Conservation (phyloP, 208 protist genomes). For the Phytomonas francai region DNA sequence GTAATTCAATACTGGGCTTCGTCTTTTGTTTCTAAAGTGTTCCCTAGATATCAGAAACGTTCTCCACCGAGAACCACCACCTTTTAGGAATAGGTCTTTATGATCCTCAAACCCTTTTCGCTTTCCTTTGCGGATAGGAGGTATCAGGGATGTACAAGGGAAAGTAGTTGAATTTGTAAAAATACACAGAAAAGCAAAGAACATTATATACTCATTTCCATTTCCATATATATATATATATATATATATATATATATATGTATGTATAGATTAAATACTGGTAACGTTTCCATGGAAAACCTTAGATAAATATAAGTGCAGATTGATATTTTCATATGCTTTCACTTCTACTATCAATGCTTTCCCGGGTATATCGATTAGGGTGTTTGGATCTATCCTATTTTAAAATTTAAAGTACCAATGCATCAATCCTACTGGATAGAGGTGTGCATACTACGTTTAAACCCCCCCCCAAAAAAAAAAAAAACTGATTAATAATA, state of each 20-base stretch:
- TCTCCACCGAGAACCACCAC: not conserved
- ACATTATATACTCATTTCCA: conserved; percentile 6
- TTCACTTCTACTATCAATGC: too few species aligned
- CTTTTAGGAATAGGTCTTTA: not conserved
- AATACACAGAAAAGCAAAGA: conserved; percentile 12
- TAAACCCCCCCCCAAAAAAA: not conserved
- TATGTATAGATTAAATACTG: conserved; percentile 12
- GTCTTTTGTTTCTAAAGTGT: not conserved
- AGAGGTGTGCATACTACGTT: not conserved
- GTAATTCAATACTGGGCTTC: not conserved
- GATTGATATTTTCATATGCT: not conserved
- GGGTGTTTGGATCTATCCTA: too few species aligned
- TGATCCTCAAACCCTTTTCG: not conserved
- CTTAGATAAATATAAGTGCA: too few species aligned
- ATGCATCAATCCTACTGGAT: not conserved
- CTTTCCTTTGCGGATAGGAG: conserved; percentile 3
- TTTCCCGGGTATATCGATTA: too few species aligned
- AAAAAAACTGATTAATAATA: not conserved
- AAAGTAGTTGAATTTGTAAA: not conserved
- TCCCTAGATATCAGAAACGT: not conserved
- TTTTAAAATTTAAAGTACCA: too few species aligned
- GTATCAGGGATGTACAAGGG: not conserved
- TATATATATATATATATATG: conserved; percentile 14
- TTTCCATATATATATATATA: not conserved
- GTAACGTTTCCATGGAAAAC: too few species aligned